Evolutionary conservation across 2,329 filamentous ascomycete species (phyloP), one percentile per base, ranked within the genome.

Genomic region (Blumeriella jaapii): DNA sequence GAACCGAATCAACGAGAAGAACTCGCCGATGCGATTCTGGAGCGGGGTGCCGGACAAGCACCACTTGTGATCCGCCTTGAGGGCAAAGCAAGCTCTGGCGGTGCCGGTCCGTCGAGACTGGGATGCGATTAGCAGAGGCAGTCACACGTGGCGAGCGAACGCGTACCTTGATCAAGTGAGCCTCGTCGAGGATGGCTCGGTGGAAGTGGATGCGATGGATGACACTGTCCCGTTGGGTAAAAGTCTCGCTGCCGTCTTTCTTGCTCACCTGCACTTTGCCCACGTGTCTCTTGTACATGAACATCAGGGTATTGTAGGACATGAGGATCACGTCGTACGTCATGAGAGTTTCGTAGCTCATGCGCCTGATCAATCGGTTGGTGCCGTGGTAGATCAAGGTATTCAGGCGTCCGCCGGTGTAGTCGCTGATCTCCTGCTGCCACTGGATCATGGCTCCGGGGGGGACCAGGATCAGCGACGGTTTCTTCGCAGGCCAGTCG

Each of bases 371-470:
- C 59, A 91, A 86, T 12, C 74, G 57, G 45, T 94, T 93, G 11
- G 86, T 86, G 29, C 84, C 82, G 51, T 98, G 91, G 49, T 82
- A 89, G 23, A 96, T 76, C 33, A 95, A 75, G 0, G 93, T 93
- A 49, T 93, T 93, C 42, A 98, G 67, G 36, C 80, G 85, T 19
- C 85, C 85, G 50, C 91, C 77, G 0, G 91, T 96, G 58, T 96
- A 74, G 10, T 75, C 72, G 18, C 74, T 70, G 40, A 89, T 87
- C 59, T 89, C 82, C 5, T 74, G 72, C 47, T 80, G 82, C 89
- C 89, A 96, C 55, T 96, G 89, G 82, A 95, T 93, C 31, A 96
- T 62, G 25, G 89, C 89, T 25, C 95, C 89, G 0, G 89, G 89
- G 0, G 89, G 89, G 1, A 94, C 86, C 20, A 95, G 69, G 1